Percentiles rank a stretch among this genome's conserved stretches.
Conservation (phyloP, 768 basidiomycete genomes). For the Xerocomellus chrysenteron region DNA sequence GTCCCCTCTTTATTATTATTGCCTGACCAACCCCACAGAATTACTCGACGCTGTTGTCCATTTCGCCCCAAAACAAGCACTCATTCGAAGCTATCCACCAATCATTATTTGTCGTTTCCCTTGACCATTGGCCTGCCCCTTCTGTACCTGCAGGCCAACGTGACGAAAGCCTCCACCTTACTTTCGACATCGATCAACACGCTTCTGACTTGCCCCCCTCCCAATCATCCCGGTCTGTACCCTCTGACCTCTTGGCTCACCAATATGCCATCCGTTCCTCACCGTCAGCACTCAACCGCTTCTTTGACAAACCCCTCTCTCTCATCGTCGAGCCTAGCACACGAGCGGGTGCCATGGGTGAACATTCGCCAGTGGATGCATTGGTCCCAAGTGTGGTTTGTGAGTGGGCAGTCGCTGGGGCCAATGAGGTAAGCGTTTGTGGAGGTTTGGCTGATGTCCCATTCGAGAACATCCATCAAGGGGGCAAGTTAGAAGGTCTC, state of each 20-base stretch:
- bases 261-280: slow-evolving; percentile 71
- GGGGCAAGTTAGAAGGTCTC: slow-evolving; percentile 2
- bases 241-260: slow-evolving; percentile 59
- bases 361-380: slow-evolving; percentile 90
- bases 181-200: slow-evolving; percentile 30
- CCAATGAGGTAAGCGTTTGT: slow-evolving; percentile 21
- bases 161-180: slow-evolving; percentile 29
- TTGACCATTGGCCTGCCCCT: slow-evolving; percentile 66
- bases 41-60: slow-evolving; percentile 60
- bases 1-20: not conserved
- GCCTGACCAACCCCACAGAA: slow-evolving; percentile 43
- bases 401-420: slow-evolving; percentile 67
- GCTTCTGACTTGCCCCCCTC: not conserved
- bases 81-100: slow-evolving; percentile 64
- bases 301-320: slow-evolving; percentile 86
- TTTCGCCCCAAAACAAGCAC: slow-evolving; percentile 64
- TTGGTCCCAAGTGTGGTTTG: slow-evolving; percentile 84
- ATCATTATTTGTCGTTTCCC: slow-evolving; percentile 76
- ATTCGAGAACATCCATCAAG: slow-evolving; percentile 5
- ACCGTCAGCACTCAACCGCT: slow-evolving; percentile 70
- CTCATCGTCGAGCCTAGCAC: slow-evolving; percentile 83
- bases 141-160: slow-evolving; percentile 22
- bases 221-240: slow-evolving; percentile 10
- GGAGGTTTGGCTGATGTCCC: slow-evolving; percentile 53
- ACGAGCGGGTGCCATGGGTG: slow-evolving; percentile 83